Percentiles rank a stretch among this genome's conserved stretches.
These are phyloP conservation scores for Coelastrella sp. DNA, from an alignment of 139 green algal species.

Conservation along the genomic window DNA sequence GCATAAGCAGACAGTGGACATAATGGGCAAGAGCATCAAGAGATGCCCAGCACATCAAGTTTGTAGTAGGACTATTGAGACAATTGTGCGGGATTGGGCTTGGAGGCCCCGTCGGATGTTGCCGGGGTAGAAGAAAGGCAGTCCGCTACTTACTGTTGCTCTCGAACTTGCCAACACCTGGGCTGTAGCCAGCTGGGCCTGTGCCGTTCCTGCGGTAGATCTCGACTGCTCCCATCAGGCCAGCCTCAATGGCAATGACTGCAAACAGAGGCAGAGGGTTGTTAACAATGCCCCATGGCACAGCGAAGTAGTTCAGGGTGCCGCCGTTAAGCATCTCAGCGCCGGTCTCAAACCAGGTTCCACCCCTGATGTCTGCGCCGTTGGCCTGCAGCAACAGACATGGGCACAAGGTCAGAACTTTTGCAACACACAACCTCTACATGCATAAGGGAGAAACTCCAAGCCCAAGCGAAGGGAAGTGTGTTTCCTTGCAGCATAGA, in stretches of 20 bases:
- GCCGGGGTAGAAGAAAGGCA: no score
- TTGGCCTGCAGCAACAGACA: slow-evolving; percentile 90
- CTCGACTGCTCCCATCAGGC: slow-evolving; percentile 92
- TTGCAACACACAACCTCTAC: no score
- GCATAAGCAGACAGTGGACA: no score
- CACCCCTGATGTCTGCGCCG: slow-evolving; percentile 87
- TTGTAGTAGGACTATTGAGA: no score
- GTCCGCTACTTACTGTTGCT: slow-evolving; percentile 46
- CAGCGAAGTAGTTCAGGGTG: slow-evolving; percentile 96
- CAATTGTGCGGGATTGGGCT: no score
- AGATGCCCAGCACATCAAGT: no score
- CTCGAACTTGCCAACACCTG: slow-evolving; percentile 95
- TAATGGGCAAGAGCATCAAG: no score
- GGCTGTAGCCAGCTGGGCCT: slow-evolving; percentile 91
- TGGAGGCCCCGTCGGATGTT: no score
- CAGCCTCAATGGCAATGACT: slow-evolving; percentile 85
- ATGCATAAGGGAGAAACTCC: no score
- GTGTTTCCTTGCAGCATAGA: no score
- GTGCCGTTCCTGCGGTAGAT: slow-evolving; percentile 79
- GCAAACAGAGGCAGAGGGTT: slow-evolving; percentile 93
- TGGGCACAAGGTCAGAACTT: no score
- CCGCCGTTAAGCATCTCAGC: slow-evolving; percentile 94
- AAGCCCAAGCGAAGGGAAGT: no score
- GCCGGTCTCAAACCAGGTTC: slow-evolving; percentile 95
- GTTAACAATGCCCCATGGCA: slow-evolving; percentile 87